Percentiles rank a stretch among this genome's conserved stretches.
Evolutionary conservation across 2,329 filamentous ascomycete genomes (phyloP).

Genomic region (Ilyonectria robusta): DNA sequence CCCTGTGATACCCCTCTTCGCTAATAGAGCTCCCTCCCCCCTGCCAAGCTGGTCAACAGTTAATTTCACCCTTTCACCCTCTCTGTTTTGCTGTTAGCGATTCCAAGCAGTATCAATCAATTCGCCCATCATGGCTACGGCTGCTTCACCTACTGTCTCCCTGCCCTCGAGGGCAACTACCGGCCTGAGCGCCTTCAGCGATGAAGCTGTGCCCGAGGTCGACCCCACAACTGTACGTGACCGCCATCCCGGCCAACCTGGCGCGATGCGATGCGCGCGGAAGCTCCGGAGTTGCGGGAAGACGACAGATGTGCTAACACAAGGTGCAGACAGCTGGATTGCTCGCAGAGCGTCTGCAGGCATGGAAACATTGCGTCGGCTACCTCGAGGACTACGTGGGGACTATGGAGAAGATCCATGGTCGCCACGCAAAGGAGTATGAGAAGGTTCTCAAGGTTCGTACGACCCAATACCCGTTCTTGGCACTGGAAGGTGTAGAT

Average conservation of each 20-base stretch:
- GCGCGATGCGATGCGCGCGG: constrained; percentile 16
- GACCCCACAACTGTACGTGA: constrained; percentile 70
- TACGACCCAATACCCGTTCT: background rate
- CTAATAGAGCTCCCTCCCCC: constrained; percentile 26
- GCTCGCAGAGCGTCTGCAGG: constrained; percentile 88
- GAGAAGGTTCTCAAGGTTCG: constrained; percentile 89
- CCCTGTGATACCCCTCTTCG: constrained; percentile 34
- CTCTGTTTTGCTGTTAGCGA: constrained; percentile 12
- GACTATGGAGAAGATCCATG: constrained; percentile 88
- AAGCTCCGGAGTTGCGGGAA: background rate
- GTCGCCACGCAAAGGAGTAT: constrained; percentile 91
- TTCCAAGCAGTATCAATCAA: background rate
- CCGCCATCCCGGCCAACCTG: background rate
- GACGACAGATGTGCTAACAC: constrained; percentile 25
- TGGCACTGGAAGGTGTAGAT: background rate
- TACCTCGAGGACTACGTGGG: constrained; percentile 93
- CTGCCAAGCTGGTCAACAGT: constrained; percentile 24
- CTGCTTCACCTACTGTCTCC: constrained; percentile 50
- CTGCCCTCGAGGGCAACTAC: constrained; percentile 65
- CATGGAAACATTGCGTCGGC: constrained; percentile 94
- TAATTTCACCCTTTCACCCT: constrained; percentile 27
- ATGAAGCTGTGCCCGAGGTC: constrained; percentile 71
- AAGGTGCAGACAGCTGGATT: constrained; percentile 77
- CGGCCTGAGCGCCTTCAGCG: constrained; percentile 61
- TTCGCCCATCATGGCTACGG: constrained; percentile 44